Conservation (phyloP, 257 asterid species). For the Plantago major region DNA sequence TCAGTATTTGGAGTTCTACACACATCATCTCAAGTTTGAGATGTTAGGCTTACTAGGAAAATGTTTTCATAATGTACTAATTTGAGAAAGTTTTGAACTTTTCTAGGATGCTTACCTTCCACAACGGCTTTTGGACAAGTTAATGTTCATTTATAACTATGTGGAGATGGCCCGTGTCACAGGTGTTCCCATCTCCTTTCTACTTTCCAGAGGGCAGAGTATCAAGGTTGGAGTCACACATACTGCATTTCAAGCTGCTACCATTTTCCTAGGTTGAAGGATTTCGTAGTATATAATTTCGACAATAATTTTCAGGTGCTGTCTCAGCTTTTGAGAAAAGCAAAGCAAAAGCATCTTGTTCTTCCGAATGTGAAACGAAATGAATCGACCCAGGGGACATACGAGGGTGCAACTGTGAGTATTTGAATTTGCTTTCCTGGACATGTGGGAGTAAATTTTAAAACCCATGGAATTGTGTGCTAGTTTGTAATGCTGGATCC, state of each 20-base stretch:
- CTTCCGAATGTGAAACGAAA: conserved; percentile 92
- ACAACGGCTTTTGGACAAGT: conserved; percentile 93
- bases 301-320: conserved; percentile 56
- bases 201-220: conserved; percentile 97
- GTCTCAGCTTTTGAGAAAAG: conserved; percentile 94
- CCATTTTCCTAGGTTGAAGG: conserved; percentile 10
- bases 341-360: conserved; percentile 75
- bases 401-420: conserved; percentile 98
- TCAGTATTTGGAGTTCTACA: conserved; percentile 5
- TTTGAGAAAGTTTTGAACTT: conserved; percentile 21
- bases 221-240: conserved; percentile 58
- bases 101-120: conserved; percentile 98
- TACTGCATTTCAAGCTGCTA: conserved; percentile 7
- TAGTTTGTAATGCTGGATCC: too few relatives aligned
- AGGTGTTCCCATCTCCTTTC: conserved; percentile 98
- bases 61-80: conserved; percentile 10
- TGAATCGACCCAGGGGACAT: conserved; percentile 91
- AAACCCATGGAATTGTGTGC: not conserved
- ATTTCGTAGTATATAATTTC: conserved; percentile 23
- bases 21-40: not conserved
- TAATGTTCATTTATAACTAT: conserved; percentile 88
- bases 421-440: conserved; percentile 18
- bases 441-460: conserved; percentile 13
- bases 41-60: conserved; percentile 5
- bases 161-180: conserved; percentile 99